A percentile compares a stretch with the other conserved stretches of the same genome.
Conservation (phyloP, 176 grass and related monocot genomes). For the Phoenix roebelenii region DNA sequence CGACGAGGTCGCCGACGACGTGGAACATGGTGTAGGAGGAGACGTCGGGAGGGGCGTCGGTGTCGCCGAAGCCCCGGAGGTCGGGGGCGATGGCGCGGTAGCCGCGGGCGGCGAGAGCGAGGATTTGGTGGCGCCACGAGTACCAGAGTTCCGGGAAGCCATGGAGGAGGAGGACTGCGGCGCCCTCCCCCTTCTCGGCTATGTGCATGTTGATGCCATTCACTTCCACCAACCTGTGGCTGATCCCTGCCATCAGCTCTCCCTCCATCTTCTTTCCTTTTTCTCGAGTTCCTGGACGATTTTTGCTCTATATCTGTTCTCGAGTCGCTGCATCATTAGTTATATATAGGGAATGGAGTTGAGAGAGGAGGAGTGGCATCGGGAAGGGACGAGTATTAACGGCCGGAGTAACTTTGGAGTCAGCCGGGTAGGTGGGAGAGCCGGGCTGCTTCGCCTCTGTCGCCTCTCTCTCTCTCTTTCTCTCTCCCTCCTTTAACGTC, state of each 20-base stretch:
- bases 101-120: constrained; percentile 8
- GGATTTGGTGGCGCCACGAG: constrained; percentile 15
- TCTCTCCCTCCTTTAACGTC: no score
- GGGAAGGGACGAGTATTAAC: no score
- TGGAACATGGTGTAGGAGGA: constrained; percentile 10
- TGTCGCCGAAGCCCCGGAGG: constrained; percentile 18
- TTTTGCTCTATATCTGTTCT: no score
- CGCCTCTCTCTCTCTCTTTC: no score
- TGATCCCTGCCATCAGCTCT: not conserved
- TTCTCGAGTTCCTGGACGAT: no score
- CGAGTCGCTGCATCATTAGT: no score
- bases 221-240: not conserved
- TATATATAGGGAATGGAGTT: no score
- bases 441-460: no score
- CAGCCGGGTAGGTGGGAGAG: no score
- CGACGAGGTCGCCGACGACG: constrained; percentile 18
- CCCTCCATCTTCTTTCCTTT: not conserved
- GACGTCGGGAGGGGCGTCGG: not conserved
- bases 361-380: no score
- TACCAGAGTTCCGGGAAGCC: constrained; percentile 19
- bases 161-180: constrained; percentile 11
- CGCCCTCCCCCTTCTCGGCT: constrained; percentile 15
- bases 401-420: no score
- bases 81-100: constrained; percentile 19
- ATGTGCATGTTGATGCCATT: constrained; percentile 24